A percentile compares a stretch with the other conserved stretches of the same genome.
These are phyloP conservation scores for Hypoxylon sp. DNA, from an alignment of 2,329 filamentous ascomycete genomes.

Conservation along the genomic window DNA sequence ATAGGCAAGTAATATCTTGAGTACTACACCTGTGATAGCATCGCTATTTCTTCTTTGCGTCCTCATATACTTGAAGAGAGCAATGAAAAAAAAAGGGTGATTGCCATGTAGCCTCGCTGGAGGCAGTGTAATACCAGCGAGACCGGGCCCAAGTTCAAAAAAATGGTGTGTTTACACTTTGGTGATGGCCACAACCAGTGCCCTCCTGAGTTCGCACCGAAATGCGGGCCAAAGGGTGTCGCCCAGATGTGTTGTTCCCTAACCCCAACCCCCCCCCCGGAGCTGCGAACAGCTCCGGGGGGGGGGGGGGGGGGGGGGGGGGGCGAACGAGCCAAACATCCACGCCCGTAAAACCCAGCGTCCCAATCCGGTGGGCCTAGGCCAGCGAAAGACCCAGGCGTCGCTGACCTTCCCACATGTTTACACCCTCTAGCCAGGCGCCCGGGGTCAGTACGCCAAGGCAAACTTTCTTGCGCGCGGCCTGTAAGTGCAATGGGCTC, in stretches of 20 bases:
- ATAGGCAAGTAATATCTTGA: neutral
- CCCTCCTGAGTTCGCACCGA: too few species aligned
- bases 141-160: too few species aligned
- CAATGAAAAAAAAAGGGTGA: conserved; percentile 24
- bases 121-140: conserved; percentile 21
- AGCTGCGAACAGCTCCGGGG: too few species aligned
- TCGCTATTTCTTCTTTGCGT: conserved; percentile 15
- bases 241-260: too few species aligned
- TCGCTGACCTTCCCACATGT: conserved; percentile 27
- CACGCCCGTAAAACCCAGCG: too few species aligned
- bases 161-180: neutral
- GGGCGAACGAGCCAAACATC: too few species aligned
- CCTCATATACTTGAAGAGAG: conserved; percentile 18
- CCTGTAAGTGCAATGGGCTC: conserved; percentile 24
- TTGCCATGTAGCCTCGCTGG: conserved; percentile 2
- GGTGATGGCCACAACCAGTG: too few species aligned
- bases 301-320: too few species aligned
- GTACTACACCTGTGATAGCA: neutral
- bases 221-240: too few species aligned
- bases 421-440: conserved; percentile 2
- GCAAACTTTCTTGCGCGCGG: too few species aligned
- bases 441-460: conserved; percentile 19
- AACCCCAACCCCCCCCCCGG: too few species aligned
- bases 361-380: conserved; percentile 14
- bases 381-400: conserved; percentile 29